Percentiles rank a stretch among this genome's conserved stretches.
phyloP scores from a whole-genome alignment of 805 yeast genomes.

The Metahyphopichia silvanorum region DNA sequence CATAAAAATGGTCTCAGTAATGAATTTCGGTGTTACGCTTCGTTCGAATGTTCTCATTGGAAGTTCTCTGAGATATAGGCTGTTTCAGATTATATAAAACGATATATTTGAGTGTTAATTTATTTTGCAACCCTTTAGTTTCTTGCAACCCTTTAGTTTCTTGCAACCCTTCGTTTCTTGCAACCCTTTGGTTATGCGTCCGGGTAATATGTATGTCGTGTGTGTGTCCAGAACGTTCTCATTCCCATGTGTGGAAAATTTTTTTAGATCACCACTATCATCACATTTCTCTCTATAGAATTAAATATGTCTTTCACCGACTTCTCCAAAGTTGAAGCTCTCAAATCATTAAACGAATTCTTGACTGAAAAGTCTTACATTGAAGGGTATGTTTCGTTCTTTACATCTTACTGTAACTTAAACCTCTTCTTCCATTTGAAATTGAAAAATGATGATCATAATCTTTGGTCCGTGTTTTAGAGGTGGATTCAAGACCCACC shows the following conservation, averaged over 20 bases:
- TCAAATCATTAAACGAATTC: constrained; percentile 70
- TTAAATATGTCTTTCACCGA: constrained; percentile 67
- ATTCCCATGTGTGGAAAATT: too few relatives aligned
- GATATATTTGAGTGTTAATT: too few relatives aligned
- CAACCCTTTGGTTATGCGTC: too few relatives aligned
- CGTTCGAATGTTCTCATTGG: constrained; percentile 71
- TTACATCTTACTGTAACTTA: constrained; percentile 1
- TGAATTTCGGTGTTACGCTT: constrained; percentile 84
- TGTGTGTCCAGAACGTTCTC: too few relatives aligned
- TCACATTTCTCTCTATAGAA: background rate
- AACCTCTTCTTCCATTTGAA: background rate
- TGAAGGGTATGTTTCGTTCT: constrained; percentile 74
- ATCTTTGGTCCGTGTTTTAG: constrained; percentile 95
- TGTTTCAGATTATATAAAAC: too few relatives aligned
- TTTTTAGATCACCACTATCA: too few relatives aligned
- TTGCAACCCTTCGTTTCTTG: too few relatives aligned
- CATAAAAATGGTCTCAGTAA: constrained; percentile 85
- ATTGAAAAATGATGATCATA: constrained; percentile 55
- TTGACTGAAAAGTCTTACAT: constrained; percentile 92
- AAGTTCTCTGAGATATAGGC: too few relatives aligned
- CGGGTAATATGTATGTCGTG: too few relatives aligned
- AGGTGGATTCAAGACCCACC: constrained; percentile 95
- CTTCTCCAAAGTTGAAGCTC: constrained; percentile 68
- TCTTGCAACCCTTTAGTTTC: too few relatives aligned
- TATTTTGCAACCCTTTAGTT: too few relatives aligned